These are phyloP conservation scores for Clavaria fumosa DNA, from an alignment of 768 basidiomycete genomes.

Conservation along the genomic window DNA sequence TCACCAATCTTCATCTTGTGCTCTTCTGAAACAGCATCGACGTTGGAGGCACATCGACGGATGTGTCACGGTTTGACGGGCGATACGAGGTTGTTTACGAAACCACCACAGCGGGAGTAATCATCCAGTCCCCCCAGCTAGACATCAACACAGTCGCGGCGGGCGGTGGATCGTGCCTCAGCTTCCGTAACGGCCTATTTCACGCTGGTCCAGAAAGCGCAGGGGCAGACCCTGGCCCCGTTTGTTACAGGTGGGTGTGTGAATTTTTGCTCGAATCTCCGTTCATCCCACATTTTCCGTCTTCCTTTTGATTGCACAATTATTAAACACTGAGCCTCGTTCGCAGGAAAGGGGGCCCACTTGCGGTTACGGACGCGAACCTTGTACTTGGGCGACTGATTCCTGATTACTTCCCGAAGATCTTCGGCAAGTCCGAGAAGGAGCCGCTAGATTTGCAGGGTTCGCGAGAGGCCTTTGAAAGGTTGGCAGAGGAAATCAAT, in stretches of 20 bases:
- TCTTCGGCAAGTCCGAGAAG: slow-evolving; percentile 81
- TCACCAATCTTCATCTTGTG: too few species aligned
- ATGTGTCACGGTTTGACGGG: slow-evolving; percentile 87
- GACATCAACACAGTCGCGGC: slow-evolving; percentile 96
- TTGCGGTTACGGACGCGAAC: slow-evolving; percentile 91
- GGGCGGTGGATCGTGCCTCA: slow-evolving; percentile 82
- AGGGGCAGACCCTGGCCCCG: slow-evolving; percentile 87
- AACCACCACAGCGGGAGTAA: slow-evolving; percentile 88
- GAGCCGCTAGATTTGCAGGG: slow-evolving; percentile 71
- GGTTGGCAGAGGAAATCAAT: slow-evolving; percentile 57
- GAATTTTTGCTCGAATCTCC: too few species aligned
- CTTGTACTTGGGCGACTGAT: slow-evolving; percentile 77
- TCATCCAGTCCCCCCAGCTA: slow-evolving; percentile 82
- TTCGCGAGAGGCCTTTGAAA: slow-evolving; percentile 49
- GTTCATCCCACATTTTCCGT: too few species aligned
- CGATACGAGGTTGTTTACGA: slow-evolving; percentile 89
- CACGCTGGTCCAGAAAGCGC: slow-evolving; percentile 86
- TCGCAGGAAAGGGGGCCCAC: slow-evolving; percentile 85
- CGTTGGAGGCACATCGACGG: slow-evolving; percentile 92
- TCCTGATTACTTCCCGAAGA: slow-evolving; percentile 87
- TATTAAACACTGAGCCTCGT: too few species aligned
- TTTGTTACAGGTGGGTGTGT: slow-evolving; percentile 59
- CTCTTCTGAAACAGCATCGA: slow-evolving; percentile 49
- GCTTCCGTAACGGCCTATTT: slow-evolving; percentile 84
- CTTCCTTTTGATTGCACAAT: background rate